Percentiles rank a stretch among this genome's conserved stretches.
These are phyloP conservation scores for Vaucheria bursata DNA, from an alignment of 352 stramenopile species.

Conservation along the genomic window DNA sequence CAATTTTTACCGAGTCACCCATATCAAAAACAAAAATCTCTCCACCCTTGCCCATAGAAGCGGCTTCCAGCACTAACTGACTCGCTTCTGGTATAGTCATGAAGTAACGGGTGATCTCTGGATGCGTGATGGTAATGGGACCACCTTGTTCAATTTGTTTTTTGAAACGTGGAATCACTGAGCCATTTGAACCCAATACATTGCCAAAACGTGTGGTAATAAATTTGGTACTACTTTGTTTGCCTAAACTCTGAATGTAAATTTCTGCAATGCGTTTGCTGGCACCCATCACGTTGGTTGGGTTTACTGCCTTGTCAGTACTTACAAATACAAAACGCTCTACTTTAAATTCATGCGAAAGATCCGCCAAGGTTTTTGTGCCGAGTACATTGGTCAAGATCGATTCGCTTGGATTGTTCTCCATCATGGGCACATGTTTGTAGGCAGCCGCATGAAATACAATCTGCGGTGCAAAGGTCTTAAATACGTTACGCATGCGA, in stretches of 20 bases:
- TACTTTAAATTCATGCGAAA: not conserved
- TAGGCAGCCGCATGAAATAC: constrained; percentile 1
- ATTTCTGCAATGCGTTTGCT: not conserved
- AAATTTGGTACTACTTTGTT: not conserved
- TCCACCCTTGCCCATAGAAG: not conserved
- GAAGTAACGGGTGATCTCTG: not conserved
- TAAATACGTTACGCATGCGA: not conserved
- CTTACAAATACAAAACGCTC: not conserved
- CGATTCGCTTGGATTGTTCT: not conserved
- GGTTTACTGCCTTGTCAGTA: not conserved
- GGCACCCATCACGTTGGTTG: not conserved
- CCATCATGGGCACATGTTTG: not conserved
- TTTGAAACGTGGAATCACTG: constrained; percentile 1
- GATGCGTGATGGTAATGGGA: not conserved
- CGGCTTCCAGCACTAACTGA: not conserved
- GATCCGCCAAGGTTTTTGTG: not conserved
- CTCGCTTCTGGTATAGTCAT: not conserved
- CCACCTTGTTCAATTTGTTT: not conserved
- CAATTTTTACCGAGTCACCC: not conserved
- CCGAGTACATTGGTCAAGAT: not conserved
- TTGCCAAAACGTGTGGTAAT: not conserved
- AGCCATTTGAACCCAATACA: not conserved
- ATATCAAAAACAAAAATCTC: not conserved
- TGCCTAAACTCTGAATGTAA: not conserved
- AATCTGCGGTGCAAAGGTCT: not conserved